These are phyloP conservation scores for Tylopilus plumbeoviolaceoides DNA, from an alignment of 768 basidiomycete genomes.

Conservation along the genomic window DNA sequence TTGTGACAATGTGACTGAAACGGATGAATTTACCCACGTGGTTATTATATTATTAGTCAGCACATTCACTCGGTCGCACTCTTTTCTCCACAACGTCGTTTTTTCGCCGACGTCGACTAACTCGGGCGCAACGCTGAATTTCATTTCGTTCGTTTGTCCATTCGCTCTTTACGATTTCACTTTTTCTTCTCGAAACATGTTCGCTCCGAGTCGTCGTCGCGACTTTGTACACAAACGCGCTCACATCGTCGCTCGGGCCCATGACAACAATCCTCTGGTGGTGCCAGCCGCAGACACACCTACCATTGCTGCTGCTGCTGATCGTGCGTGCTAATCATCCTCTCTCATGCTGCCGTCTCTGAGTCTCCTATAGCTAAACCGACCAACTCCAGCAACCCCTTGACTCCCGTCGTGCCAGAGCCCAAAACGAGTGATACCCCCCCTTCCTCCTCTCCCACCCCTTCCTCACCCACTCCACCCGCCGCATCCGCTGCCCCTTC, in stretches of 20 bases:
- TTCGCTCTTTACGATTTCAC: constrained; percentile 25
- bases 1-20: too few relatives aligned
- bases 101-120: background rate
- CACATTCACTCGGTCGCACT: background rate
- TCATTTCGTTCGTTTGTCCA: constrained; percentile 17
- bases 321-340: background rate
- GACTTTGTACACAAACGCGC: constrained; percentile 17
- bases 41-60: background rate
- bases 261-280: too few relatives aligned
- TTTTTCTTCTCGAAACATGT: constrained; percentile 7
- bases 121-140: background rate
- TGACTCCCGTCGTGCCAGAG: constrained; percentile 1
- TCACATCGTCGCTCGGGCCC: constrained; percentile 12
- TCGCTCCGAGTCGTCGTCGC: background rate
- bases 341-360: background rate
- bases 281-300: too few relatives aligned
- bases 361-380: constrained; percentile 6
- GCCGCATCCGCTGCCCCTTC: background rate
- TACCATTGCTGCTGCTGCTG: background rate
- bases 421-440: constrained; percentile 16
- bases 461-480: constrained; percentile 6
- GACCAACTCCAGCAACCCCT: background rate
- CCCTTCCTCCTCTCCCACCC: constrained; percentile 5
- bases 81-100: background rate
- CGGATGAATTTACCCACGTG: background rate